These are phyloP conservation scores for Dendrobium catenatum DNA, from an alignment of 106 monocot species.

Conservation along the genomic window DNA sequence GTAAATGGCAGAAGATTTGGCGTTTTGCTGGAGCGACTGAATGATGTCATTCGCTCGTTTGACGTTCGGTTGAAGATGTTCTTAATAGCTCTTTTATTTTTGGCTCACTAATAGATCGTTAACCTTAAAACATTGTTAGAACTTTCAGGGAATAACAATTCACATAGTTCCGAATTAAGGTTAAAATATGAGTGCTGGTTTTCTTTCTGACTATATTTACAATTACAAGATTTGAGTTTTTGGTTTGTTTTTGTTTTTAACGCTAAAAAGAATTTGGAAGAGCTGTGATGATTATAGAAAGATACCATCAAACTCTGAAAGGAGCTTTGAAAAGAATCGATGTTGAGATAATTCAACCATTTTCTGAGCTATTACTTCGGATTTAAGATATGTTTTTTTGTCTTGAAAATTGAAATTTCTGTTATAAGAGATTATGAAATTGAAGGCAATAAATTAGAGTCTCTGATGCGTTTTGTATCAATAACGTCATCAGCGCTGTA, in stretches of 20 bases:
- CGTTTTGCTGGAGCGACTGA: no score
- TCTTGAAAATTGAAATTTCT: neutral
- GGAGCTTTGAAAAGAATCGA: neutral
- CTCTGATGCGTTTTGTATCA: slow-evolving; percentile 2
- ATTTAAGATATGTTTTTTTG: neutral
- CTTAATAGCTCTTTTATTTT: no score
- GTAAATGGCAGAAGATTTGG: no score
- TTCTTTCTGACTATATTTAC: neutral
- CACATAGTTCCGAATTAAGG: no score
- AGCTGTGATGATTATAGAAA: slow-evolving; percentile 1
- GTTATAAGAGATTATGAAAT: neutral
- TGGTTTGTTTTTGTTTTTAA: neutral
- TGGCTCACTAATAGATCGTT: no score
- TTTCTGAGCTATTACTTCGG: neutral
- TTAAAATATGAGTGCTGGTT: neutral
- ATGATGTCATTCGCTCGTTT: no score
- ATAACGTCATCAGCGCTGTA: slow-evolving; percentile 3
- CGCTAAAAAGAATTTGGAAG: neutral
- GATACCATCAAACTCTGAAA: slow-evolving; percentile 10
- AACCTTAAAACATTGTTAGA: no score
- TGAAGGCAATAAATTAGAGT: slow-evolving; percentile 9
- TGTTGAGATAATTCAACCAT: slow-evolving; percentile 5
- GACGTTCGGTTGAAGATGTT: no score
- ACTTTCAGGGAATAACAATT: no score
- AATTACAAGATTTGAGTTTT: neutral